Base-by-base conservation (phyloP, 23 red algal species). In the Cyanidiococcus yangmingshanensis region DNA sequence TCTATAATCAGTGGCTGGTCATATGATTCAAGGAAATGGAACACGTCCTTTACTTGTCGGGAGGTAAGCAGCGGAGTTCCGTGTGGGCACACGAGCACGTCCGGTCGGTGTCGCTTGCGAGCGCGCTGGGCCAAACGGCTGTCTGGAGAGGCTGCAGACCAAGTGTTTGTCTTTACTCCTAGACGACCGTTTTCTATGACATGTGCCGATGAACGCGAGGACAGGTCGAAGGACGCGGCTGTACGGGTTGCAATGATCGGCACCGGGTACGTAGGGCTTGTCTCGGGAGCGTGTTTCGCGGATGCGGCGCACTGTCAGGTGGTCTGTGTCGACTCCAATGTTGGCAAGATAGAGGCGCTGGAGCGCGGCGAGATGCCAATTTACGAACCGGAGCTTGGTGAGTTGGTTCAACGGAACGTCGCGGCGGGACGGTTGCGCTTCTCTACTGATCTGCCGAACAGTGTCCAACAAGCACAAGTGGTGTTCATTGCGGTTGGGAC, bases 401-500 rank as follows among this genome's bases (percentile, higher is more conserved):
- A 40, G 2, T 35, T 71, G 78, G 37, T 81, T 1, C 78, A 54
- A 16, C 1, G 1, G 25, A 81, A 81, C 51, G 59, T 71, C 2
- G 41, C 36, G 34, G 38, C 7, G 0, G 1, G 25, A 31, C 78
- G 78, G 37, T 29, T 81, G 7, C 2, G 32, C 35, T 81, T 81
- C 32, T 59, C 38, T 2, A 58, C 37, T 30, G 78, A 81, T 1
- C 25, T 58, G 37, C 12, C 63, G 3, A 30, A 2, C 7, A 29
- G 16, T 29, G 51, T 81, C 34, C 39, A 54, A 18, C 7, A 81
- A 0, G 59, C 78, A 18, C 0, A 81, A 12, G 30, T 81, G 0
- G 54, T 81, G 2, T 81, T 81, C 38, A 81, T 81, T 30, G 78
- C 78, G 16, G 78, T 81, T 26, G 78, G 78, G 24, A 81, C 78